Conservation (phyloP, 2,329 filamentous ascomycete genomes). For the Cytospora paraplurivora region DNA sequence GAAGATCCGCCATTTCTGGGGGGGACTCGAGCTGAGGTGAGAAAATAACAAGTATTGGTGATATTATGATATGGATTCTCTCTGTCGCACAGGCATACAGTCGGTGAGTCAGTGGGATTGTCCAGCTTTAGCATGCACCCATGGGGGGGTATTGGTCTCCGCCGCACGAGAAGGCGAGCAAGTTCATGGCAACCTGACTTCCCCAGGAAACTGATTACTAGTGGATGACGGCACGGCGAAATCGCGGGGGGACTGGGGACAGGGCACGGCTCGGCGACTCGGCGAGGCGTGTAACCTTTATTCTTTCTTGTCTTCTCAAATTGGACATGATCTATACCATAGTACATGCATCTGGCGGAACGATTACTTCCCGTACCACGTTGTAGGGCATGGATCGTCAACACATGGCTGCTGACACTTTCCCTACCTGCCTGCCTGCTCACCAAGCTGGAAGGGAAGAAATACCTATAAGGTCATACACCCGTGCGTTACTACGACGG, state of each 20-base stretch:
- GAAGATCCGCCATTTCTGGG: background rate
- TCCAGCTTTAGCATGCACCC: background rate
- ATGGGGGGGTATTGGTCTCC: too few relatives aligned
- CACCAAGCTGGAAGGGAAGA: background rate
- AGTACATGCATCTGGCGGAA: conserved; percentile 4
- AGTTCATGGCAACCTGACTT: background rate
- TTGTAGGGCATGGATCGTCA: conserved; percentile 3
- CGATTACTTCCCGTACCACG: conserved; percentile 12
- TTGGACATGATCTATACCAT: too few relatives aligned
- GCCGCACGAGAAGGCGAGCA: conserved; percentile 13
- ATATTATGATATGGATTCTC: background rate
- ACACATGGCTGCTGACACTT: background rate
- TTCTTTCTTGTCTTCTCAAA: too few relatives aligned
- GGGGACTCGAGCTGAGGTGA: conserved; percentile 10
- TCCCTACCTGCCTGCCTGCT: background rate
- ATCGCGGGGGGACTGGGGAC: conserved; percentile 2
- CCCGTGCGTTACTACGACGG: background rate
- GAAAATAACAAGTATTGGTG: background rate
- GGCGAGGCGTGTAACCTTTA: background rate
- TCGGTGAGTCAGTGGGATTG: conserved; percentile 20
- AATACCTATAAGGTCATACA: background rate
- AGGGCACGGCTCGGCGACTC: too few relatives aligned
- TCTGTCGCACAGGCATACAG: conserved; percentile 22
- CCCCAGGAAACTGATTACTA: conserved; percentile 2
- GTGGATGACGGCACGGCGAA: conserved; percentile 9